Evolutionary conservation across 352 stramenopile genomes (phyloP).

Genomic region (Bremia lactucae): DNA sequence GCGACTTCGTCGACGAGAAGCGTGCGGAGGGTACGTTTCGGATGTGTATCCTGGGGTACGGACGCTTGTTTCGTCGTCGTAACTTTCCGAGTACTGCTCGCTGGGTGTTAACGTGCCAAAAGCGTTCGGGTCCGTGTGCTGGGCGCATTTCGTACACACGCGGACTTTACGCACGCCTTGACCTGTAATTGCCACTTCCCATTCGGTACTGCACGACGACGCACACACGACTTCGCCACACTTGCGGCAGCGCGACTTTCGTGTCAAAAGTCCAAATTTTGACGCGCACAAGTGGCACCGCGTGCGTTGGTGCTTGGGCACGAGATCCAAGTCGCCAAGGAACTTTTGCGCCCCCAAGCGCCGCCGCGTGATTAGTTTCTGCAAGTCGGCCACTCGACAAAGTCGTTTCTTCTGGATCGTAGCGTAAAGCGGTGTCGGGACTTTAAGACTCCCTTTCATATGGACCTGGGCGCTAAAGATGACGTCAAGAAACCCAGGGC

Average conservation of each 20-base stretch:
- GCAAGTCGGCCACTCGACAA: constrained; percentile 32
- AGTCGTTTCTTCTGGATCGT: constrained; percentile 47
- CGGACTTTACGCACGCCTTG: constrained; percentile 40
- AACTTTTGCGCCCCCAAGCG: constrained; percentile 42
- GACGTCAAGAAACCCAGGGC: constrained; percentile 43
- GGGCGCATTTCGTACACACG: constrained; percentile 45
- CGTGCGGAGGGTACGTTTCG: constrained; percentile 14
- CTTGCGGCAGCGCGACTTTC: constrained; percentile 53
- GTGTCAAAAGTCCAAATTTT: constrained; percentile 54
- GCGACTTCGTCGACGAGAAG: too few relatives aligned
- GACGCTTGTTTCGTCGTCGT: too few relatives aligned
- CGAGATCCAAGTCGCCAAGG: constrained; percentile 57
- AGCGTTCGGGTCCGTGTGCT: constrained; percentile 19
- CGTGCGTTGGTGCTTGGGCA: constrained; percentile 40
- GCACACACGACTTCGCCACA: constrained; percentile 67
- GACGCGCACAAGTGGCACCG: constrained; percentile 46
- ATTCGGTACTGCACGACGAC: constrained; percentile 42
- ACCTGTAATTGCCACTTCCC: constrained; percentile 37
- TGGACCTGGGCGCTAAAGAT: constrained; percentile 58
- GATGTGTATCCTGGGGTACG: constrained; percentile 23
- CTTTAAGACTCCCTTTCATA: constrained; percentile 42
- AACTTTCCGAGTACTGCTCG: constrained; percentile 24
- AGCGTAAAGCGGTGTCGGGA: constrained; percentile 37
- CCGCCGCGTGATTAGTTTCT: constrained; percentile 35
- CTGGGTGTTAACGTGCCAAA: constrained; percentile 18